A percentile compares a stretch with the other conserved stretches of the same genome.
Conservation (phyloP, 2,329 filamentous ascomycete species). For the Alternaria sp. region DNA sequence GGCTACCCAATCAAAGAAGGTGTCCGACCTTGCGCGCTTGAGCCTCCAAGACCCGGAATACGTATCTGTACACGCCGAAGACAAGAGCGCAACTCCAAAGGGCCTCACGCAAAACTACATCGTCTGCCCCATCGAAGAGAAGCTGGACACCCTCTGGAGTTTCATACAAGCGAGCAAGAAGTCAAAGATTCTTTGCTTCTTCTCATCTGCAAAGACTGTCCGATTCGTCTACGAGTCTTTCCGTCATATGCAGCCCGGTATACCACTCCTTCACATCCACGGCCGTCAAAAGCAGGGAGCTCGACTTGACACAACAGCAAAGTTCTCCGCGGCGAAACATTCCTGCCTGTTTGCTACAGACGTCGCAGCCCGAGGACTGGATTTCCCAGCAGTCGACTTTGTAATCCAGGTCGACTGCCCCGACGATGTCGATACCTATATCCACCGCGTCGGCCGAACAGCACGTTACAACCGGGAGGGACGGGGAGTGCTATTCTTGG, state of each 20-base stretch:
- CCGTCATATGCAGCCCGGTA: conserved; percentile 90
- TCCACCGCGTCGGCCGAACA: conserved; percentile 92
- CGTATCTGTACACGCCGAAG: conserved; percentile 88
- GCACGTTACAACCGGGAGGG: conserved; percentile 91
- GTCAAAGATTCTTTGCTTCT: conserved; percentile 92
- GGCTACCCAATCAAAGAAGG: conserved; percentile 92
- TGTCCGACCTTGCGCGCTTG: conserved; percentile 87
- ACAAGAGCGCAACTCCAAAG: conserved; percentile 78
- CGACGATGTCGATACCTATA: conserved; percentile 96
- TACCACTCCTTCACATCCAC: conserved; percentile 89
- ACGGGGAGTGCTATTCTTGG: conserved; percentile 86
- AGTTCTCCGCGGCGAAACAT: conserved; percentile 80
- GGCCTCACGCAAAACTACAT: conserved; percentile 92
- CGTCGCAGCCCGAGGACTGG: conserved; percentile 89
- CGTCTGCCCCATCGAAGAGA: conserved; percentile 81
- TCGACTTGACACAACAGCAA: conserved; percentile 83
- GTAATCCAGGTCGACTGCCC: conserved; percentile 98
- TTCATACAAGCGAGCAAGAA: conserved; percentile 93
- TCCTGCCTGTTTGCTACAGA: conserved; percentile 95
- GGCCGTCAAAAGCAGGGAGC: conserved; percentile 92
- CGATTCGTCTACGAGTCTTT: conserved; percentile 95
- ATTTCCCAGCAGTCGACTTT: conserved; percentile 97
- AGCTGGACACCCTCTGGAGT: conserved; percentile 89
- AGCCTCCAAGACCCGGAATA: conserved; percentile 93
- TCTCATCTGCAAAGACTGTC: conserved; percentile 95